phyloP scores from a whole-genome alignment of 108 stramenopile species.

The Epithemia pelagica region DNA sequence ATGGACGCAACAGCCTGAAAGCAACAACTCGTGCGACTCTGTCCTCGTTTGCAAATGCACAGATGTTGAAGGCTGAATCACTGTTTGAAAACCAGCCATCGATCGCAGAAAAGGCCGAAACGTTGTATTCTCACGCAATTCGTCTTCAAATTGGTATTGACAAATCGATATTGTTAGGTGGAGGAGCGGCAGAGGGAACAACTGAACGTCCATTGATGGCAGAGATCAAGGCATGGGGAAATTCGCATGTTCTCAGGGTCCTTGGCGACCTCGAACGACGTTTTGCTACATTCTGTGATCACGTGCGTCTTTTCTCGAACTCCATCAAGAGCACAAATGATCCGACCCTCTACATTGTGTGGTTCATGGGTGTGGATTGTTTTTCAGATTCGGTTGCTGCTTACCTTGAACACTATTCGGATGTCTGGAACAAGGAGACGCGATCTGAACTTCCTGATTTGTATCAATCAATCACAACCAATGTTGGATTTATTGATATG shows the following conservation, averaged over 20 bases:
- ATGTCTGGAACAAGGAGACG: not conserved
- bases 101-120: not conserved
- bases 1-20: constrained; percentile 4
- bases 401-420: not conserved
- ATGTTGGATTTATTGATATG: not conserved
- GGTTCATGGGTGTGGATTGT: not conserved
- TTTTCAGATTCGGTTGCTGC: not conserved
- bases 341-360: not conserved
- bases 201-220: not conserved
- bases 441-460: not conserved
- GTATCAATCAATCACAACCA: not conserved
- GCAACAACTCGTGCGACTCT: constrained; percentile 9
- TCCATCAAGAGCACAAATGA: not conserved
- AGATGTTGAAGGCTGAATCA: not conserved
- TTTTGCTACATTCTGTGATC: not conserved
- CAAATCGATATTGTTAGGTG: not conserved
- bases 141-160: not conserved
- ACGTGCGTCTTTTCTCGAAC: not conserved
- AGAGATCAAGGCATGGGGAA: not conserved
- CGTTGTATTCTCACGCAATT: not conserved
- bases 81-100: not conserved
- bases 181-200: no score
- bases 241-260: not conserved
- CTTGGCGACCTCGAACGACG: not conserved
- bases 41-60: not conserved